Conservation (phyloP, 192 early-diverging fungal species). For the Mortierella antarctica region DNA sequence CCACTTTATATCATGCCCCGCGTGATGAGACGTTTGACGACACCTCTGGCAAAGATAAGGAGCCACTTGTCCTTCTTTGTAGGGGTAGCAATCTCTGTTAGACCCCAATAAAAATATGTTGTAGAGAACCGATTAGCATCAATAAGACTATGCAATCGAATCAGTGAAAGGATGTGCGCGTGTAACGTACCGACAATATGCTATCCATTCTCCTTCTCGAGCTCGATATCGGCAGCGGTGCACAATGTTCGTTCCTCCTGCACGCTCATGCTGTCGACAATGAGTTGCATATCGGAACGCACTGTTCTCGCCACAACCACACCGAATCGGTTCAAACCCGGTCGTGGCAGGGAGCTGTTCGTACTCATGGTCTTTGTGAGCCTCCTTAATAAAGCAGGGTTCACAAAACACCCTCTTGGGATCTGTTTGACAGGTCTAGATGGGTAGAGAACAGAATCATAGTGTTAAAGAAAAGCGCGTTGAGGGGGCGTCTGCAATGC, state of each 20-base stretch:
- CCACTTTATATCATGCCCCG: constrained; percentile 23
- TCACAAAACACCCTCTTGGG: constrained; percentile 25
- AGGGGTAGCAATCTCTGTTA: constrained; percentile 22
- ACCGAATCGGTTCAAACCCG: neutral
- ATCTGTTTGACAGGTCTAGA: constrained; percentile 41
- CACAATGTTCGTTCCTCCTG: constrained; percentile 42
- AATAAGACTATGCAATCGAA: neutral
- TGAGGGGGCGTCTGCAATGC: neutral
- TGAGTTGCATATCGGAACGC: constrained; percentile 43
- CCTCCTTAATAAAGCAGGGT: constrained; percentile 35
- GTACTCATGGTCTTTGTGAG: constrained; percentile 28
- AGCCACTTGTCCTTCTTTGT: neutral
- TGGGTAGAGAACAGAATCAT: neutral
- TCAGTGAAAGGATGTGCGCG: neutral
- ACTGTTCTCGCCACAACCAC: constrained; percentile 46
- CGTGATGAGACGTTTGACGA: constrained; percentile 27
- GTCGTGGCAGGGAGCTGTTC: constrained; percentile 1
- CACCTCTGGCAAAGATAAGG: constrained; percentile 35
- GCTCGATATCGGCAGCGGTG: constrained; percentile 27
- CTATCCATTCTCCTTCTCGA: constrained; percentile 35
- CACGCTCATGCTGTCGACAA: constrained; percentile 35
- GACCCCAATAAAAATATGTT: no score
- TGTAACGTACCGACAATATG: constrained; percentile 22
- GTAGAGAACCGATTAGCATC: no score
- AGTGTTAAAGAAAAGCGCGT: neutral